Evolutionary conservation across 768 basidiomycete genomes (phyloP), one percentile per base, ranked within the genome.

Genomic region (Podaxis sp.): DNA sequence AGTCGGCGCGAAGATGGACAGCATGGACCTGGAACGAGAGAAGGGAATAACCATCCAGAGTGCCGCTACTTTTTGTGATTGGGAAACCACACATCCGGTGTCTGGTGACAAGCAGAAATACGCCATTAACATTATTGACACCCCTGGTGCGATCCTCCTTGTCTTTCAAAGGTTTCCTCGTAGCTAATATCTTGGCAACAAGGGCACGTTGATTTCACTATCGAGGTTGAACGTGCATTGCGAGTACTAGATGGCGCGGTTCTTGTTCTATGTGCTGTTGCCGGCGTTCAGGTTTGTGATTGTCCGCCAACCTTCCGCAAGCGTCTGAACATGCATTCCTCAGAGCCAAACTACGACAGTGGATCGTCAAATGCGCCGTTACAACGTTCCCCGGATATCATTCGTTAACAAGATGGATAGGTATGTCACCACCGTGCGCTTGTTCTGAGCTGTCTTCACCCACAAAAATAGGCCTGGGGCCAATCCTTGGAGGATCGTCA

Each of bases 361-460:
- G 40, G 97, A 99, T 77, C 83, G 97, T 63, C 97, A 99, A 81
- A 99, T 99, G 97, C 84, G 93, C 64, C 87, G 97, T 38, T 99
- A 99, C 73, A 89, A 90, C 69, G 93, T 99, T 62, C 97, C 97
- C 61, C 85, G 97, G 49, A 84, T 99, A 63, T 97, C 94, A 4
- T 98, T 97, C 74, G 87, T 98, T 70, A 98, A 98, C 77, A 98
- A 98, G 77, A 98, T 98, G 96, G 96, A 98, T 70, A 85, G 94
- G 92, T 92, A 55, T 13, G 75, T 68, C 7, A 11, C 15, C 53
- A 33, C 33, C 33, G 12, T 11, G 3, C 13, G 53, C 27, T 11
- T 22, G 8, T 25, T 41, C 17, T 9, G 13, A 27, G 36, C 8
- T 33, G 8, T 37, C 11, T 24, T 29, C 61, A 27, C 25, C 22